Percentiles rank a stretch among this genome's conserved stretches.
phyloP scores from a whole-genome alignment of 1,284 basidiomycete genomes.

The Leccinum subfulvum region DNA sequence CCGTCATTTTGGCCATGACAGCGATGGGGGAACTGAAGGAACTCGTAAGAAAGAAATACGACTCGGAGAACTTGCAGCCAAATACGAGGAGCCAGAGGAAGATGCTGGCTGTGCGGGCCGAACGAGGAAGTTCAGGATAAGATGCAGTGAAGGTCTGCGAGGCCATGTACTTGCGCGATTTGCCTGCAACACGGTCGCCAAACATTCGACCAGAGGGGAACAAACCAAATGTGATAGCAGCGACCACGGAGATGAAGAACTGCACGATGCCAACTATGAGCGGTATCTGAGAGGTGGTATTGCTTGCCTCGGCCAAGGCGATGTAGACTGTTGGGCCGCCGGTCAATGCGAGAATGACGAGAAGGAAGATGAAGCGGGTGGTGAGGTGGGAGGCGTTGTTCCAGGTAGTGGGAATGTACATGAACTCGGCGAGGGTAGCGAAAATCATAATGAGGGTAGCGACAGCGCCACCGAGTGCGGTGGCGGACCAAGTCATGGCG shows the following conservation, averaged over 20 bases:
- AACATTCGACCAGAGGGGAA: slow-evolving; percentile 94
- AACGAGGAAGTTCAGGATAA: slow-evolving; percentile 72
- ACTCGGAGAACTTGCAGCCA: slow-evolving; percentile 89
- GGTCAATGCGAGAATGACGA: slow-evolving; percentile 84
- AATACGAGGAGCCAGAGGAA: slow-evolving; percentile 89
- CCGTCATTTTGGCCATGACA: slow-evolving; percentile 89
- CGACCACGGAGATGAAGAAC: slow-evolving; percentile 83
- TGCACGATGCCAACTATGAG: slow-evolving; percentile 87
- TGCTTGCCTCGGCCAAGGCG: slow-evolving; percentile 65
- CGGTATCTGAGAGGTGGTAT: slow-evolving; percentile 55
- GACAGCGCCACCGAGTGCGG: slow-evolving; percentile 88
- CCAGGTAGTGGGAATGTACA: slow-evolving; percentile 97
- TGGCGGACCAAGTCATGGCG: slow-evolving; percentile 91
- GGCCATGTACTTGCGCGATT: slow-evolving; percentile 92
- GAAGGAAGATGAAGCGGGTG: slow-evolving; percentile 82
- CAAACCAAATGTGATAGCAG: slow-evolving; percentile 77
- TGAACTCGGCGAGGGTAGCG: slow-evolving; percentile 89
- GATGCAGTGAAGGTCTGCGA: slow-evolving; percentile 97
- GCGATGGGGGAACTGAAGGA: slow-evolving; percentile 90
- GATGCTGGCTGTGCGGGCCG: slow-evolving; percentile 76
- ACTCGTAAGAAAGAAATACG: slow-evolving; percentile 93
- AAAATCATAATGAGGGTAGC: slow-evolving; percentile 88
- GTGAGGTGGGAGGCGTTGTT: slow-evolving; percentile 94
- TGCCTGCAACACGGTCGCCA: slow-evolving; percentile 92
- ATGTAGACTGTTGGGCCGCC: slow-evolving; percentile 91